Evolutionary conservation across 352 stramenopile species (phyloP), one percentile per base, ranked within the genome.

Genomic region (Pythium insidiosum): DNA sequence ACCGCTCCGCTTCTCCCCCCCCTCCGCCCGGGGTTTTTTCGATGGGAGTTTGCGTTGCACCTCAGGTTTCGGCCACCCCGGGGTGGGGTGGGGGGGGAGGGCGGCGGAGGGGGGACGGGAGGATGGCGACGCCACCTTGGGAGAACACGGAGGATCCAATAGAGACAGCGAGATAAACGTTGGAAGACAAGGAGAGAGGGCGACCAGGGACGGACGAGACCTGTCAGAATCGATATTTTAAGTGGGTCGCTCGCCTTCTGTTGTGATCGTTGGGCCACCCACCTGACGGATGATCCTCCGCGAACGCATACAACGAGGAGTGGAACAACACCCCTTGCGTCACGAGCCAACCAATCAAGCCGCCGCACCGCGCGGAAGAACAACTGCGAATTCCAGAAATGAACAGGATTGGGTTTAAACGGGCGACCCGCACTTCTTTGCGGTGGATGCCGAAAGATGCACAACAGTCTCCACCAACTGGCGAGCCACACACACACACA

Each of bases 161-260:
- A 31, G 44, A 44, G 29, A 51, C 44, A 51, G 12, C 15, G 19
- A 18, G 5, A 19, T 37, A n/a, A n/a, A n/a, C 9, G 12, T 12
- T 12, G 19, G 0, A 23, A 43, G 5, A 36, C 15, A 19, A 20
- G 23, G 15, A 26, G 39, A 16, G 18, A n/a, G 38, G 12, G 40
- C 18, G 46, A 35, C 33, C 35, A 33, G 49, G 41, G 49, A 56
- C 49, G 36, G 23, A 55, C 46, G 26, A 45, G 31, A 56, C 33
- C 41, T 50, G 16, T 30, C n/a, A 21, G 23, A 50, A 36, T 21
- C 11, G 6, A 50, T 50, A 41, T 2, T 28, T 3, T 20, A 10
- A 9, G 19, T 1, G 11, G 30, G 26, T 23, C 20, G 18, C 23
- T n/a, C 26, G 20, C 22, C 31, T 43, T 48, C 33, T 4, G 21